Conservation (phyloP, 441 rosid species). For the Populus tomentosa region DNA sequence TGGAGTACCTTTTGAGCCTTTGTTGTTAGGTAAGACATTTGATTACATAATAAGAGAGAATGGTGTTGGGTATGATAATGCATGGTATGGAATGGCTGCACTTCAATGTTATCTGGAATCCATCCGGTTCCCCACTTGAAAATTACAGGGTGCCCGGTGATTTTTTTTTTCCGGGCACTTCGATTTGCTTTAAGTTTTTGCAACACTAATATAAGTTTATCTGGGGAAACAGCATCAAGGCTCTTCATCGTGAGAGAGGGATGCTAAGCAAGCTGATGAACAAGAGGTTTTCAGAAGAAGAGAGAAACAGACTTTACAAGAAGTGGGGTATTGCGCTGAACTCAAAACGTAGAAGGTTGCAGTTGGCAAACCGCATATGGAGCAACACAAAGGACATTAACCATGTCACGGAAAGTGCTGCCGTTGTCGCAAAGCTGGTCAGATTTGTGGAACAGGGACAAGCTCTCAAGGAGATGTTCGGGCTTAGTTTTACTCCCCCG, state of each 20-base stretch:
- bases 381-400: slow-evolving; percentile 49
- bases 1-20: background rate
- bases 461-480: slow-evolving; percentile 78
- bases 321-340: slow-evolving; percentile 69
- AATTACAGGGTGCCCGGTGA: background rate
- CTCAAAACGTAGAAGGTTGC: slow-evolving; percentile 75
- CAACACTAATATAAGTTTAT: background rate
- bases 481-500: slow-evolving; percentile 75
- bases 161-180: background rate
- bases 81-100: background rate
- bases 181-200: background rate
- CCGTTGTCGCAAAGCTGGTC: slow-evolving; percentile 69
- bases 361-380: slow-evolving; percentile 68
- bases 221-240: slow-evolving; percentile 49
- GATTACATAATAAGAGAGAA: background rate
- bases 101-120: too few species aligned
- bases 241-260: slow-evolving; percentile 60
- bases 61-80: background rate
- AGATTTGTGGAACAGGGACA: slow-evolving; percentile 72
- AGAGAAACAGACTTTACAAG: slow-evolving; percentile 55
- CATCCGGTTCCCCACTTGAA: background rate
- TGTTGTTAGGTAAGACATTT: too few species aligned
- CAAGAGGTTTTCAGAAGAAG: slow-evolving; percentile 59
- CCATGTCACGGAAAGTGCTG: slow-evolving; percentile 65
- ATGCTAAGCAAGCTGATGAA: slow-evolving; percentile 80